Base-by-base conservation (phyloP, 163 green algal genomes). In the Volvox carteri region DNA sequence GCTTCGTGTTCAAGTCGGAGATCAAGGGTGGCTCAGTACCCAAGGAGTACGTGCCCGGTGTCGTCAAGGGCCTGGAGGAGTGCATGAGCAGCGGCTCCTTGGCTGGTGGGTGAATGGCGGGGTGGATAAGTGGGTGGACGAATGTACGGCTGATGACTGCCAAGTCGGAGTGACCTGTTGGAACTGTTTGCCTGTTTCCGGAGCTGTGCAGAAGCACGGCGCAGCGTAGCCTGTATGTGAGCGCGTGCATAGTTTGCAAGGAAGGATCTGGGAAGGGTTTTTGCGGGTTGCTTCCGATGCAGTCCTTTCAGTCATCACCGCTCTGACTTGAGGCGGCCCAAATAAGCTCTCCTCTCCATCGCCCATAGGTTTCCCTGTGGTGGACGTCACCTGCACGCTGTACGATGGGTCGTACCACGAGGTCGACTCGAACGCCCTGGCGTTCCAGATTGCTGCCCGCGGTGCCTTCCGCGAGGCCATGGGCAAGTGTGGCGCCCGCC, bases 11-110 rank as follows among this genome's bases (percentile, higher is more conserved):
- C 94, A 90, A 92, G 52, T 95, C 76, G 41, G 98, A 99, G 78
- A 99, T 99, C 96, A 99, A 99, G 96, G 98, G 98, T 74, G 94
- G 94, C 56, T 92, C 95, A 12, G 96, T 99, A 81, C 98, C 98
- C 85, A 99, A 99, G 96, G 98, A 99, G 95, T 99, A 99, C 96
- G 98, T 99, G 88, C 98, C 98, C 52, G 98, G 98, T 95, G 97
- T 99, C 30, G 68, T 95, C 67, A 97, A 98, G 93, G 92, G 84
- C 41, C 90, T 93, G 68, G 86, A 89, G 84, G 84, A 89, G 84
- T 89, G 84, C 84, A 89, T 89, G 84, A 70, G 41, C 54, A 70
- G n/a, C 39, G 84, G 84, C 72, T 84, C 70, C 41, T 54, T 89
- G 72, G 84, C 84, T 12, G 80, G 78, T 86, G 58, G 25, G 78